Percentiles rank a stretch among this genome's conserved stretches.
phyloP scores from a whole-genome alignment of 2,329 filamentous ascomycete genomes.

The Aspergillus piperis region DNA sequence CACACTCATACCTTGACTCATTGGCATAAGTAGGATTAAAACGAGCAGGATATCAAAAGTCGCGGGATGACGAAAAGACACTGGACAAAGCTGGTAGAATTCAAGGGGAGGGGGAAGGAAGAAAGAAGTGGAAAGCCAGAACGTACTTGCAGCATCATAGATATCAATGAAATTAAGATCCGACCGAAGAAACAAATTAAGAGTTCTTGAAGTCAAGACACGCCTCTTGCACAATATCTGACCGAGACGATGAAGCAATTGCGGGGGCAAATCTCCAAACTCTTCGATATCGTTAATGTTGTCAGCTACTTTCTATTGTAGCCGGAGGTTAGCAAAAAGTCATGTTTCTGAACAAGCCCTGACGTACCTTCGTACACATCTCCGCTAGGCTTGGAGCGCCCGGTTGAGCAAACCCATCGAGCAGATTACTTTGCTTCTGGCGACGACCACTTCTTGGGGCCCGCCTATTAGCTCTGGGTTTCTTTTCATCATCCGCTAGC shows the following conservation, averaged over 20 bases:
- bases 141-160: conserved; percentile 61
- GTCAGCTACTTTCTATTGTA: conserved; percentile 57
- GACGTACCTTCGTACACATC: conserved; percentile 58
- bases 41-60: background rate
- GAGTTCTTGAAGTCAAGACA: conserved; percentile 52
- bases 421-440: conserved; percentile 77
- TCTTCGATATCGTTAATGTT: conserved; percentile 66
- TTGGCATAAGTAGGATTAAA: no score
- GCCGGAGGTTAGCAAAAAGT: conserved; percentile 21
- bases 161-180: conserved; percentile 60
- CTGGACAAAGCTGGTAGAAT: background rate
- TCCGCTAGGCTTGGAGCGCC: conserved; percentile 51
- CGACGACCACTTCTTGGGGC: conserved; percentile 64
- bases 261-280: conserved; percentile 62
- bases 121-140: background rate
- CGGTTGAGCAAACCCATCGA: conserved; percentile 66
- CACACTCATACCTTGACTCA: conserved; percentile 24
- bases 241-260: conserved; percentile 59
- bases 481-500: conserved; percentile 66
- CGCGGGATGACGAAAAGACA: background rate
- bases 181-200: conserved; percentile 52
- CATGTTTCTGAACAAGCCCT: background rate
- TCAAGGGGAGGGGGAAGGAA: background rate
- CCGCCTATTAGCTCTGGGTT: conserved; percentile 55
- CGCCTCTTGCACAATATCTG: conserved; percentile 66